Evolutionary conservation across 176 grass and related monocot genomes (phyloP).

Genomic region (Thinopyrum elongatum): DNA sequence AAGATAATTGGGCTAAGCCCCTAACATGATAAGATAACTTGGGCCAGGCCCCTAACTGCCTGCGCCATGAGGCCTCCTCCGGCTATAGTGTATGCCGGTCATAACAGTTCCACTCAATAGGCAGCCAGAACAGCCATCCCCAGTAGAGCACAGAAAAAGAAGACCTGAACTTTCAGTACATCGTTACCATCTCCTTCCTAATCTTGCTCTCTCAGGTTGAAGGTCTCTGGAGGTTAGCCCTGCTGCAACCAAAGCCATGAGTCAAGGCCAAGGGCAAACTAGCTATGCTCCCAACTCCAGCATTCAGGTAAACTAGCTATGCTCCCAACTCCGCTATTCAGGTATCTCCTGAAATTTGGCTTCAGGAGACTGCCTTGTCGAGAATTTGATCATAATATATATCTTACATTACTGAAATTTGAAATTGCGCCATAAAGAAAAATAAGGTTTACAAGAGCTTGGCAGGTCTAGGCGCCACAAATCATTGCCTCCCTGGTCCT

Average conservation of each 20-base stretch:
- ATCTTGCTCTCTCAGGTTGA: not conserved
- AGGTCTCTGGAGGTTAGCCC: not conserved
- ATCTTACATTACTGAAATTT: not conserved
- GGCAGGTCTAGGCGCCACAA: too few species aligned
- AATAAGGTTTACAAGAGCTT: not conserved
- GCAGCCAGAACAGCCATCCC: not conserved
- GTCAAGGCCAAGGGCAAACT: not conserved
- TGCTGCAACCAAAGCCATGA: not conserved
- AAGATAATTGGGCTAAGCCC: too few species aligned
- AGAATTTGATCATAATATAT: not conserved
- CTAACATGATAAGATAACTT: too few species aligned
- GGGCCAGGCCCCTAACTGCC: too few species aligned
- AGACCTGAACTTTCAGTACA: too few species aligned
- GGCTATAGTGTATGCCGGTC: too few species aligned
- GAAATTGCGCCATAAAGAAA: not conserved
- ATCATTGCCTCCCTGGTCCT: too few species aligned
- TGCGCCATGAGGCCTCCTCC: too few species aligned
- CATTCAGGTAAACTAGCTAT: not conserved
- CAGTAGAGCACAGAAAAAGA: not conserved
- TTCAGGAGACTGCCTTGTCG: not conserved
- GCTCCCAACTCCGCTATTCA: too few species aligned
- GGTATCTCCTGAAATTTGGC: not conserved
- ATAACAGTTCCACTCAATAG: too few species aligned
- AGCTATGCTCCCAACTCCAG: conserved; percentile 9
- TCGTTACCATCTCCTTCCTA: too few species aligned